Evolutionary conservation across 805 yeast species (phyloP).

Genomic region (Zygoascus tannicola): DNA sequence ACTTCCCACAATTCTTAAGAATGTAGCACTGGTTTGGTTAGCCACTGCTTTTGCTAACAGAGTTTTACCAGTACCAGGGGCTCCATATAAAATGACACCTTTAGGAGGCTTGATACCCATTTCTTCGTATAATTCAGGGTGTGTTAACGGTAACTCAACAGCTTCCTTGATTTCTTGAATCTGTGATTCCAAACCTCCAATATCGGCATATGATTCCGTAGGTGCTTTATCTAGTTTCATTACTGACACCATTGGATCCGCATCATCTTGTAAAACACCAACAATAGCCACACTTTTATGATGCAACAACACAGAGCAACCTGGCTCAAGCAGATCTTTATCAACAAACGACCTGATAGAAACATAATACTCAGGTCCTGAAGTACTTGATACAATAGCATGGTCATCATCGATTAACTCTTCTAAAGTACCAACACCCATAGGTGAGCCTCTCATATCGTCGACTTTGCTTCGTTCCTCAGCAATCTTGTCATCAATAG

Average conservation of each 20-base stretch:
- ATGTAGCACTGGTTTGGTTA: constrained; percentile 93
- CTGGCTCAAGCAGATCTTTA: constrained; percentile 91
- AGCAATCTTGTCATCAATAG: constrained; percentile 91
- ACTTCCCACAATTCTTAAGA: constrained; percentile 91
- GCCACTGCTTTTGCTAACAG: constrained; percentile 96
- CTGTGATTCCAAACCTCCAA: constrained; percentile 93
- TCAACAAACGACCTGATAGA: constrained; percentile 94
- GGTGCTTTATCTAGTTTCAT: constrained; percentile 98
- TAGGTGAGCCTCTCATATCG: constrained; percentile 91
- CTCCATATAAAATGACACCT: constrained; percentile 94
- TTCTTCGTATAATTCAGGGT: constrained; percentile 94
- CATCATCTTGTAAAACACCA: constrained; percentile 97
- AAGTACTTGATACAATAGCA: constrained; percentile 91
- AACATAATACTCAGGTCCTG: constrained; percentile 96
- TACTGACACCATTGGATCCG: constrained; percentile 95
- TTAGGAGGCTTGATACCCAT: constrained; percentile 99
- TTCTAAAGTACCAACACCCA: constrained; percentile 93
- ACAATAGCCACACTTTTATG: constrained; percentile 93
- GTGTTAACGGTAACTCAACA: constrained; percentile 90
- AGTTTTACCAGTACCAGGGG: constrained; percentile 98
- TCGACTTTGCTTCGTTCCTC: constrained; percentile 94
- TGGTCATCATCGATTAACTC: constrained; percentile 98
- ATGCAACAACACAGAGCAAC: constrained; percentile 89
- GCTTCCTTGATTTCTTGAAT: constrained; percentile 97
- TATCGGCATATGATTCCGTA: constrained; percentile 90